These are phyloP conservation scores for Wallacemonas rigidus DNA, from an alignment of 208 protist species.

Conservation along the genomic window DNA sequence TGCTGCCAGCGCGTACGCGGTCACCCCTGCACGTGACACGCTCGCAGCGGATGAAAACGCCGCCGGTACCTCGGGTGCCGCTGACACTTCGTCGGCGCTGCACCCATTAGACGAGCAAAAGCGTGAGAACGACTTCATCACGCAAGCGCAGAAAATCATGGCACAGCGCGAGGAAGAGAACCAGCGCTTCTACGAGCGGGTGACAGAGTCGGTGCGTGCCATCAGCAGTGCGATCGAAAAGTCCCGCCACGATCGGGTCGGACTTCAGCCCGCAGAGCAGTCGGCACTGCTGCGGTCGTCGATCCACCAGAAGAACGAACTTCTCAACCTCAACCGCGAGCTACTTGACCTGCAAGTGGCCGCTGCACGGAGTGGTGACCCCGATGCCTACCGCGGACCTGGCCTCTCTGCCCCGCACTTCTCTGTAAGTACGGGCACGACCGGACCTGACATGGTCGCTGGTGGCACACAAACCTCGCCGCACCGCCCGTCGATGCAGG, in stretches of 20 bases:
- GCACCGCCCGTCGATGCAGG: slow-evolving; percentile 12
- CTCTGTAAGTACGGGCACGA: slow-evolving; percentile 12
- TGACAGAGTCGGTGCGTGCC: slow-evolving; percentile 35
- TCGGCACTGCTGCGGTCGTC: slow-evolving; percentile 57
- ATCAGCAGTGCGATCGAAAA: slow-evolving; percentile 23
- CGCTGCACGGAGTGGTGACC: slow-evolving; percentile 27
- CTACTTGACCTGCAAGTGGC: slow-evolving; percentile 67
- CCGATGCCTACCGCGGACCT: background rate
- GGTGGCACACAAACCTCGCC: slow-evolving; percentile 22
- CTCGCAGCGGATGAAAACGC: too few species aligned
- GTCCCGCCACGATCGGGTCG: slow-evolving; percentile 17
- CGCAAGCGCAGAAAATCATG: slow-evolving; percentile 42
- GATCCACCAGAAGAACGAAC: slow-evolving; percentile 72
- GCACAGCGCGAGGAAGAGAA: slow-evolving; percentile 47
- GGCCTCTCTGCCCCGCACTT: background rate
- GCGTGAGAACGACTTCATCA: slow-evolving; percentile 57
- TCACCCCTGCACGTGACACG: too few species aligned
- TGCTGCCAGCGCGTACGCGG: background rate
- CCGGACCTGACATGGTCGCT: background rate
- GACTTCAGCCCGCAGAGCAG: slow-evolving; percentile 61
- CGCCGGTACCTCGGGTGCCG: background rate
- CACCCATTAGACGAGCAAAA: slow-evolving; percentile 17
- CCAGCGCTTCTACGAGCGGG: slow-evolving; percentile 45
- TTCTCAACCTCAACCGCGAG: slow-evolving; percentile 67
- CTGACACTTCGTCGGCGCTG: background rate